Base-by-base conservation (phyloP, 345 rosid species). In the Lagerstroemia speciosa region DNA sequence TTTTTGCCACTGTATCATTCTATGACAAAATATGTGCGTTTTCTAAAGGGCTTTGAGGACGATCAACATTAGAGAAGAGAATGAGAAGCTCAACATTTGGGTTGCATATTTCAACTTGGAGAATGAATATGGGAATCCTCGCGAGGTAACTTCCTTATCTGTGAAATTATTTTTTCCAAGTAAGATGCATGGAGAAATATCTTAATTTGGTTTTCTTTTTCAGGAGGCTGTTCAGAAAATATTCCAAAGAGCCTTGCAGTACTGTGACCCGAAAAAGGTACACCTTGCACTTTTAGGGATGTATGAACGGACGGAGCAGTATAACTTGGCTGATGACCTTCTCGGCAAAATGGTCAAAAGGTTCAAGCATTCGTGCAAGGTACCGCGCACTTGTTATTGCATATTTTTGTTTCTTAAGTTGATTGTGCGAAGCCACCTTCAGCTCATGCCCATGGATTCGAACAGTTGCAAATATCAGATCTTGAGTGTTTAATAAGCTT, bases 351-450 rank as follows among this genome's bases (percentile, higher is more conserved):
- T 91, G 91, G 69, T 64, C 66, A 91, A 82, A 82, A 94, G 89
- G 87, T 94, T 91, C 83, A 91, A 88, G 84, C 85, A 83, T 72
- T 94, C 99, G 5, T 85, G 90, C 96, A 88, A 91, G 96, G 99
- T 94, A 78, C 60, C 27, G 40, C 66, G 1, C 36, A 8, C n/a
- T 31, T 43, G 14, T 26, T 45, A 30, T 45, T 36, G 29, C 36
- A 45, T 1, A 66, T 16, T 34, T 3, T 31, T 62, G 19, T 9
- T 27, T 62, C 37, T 16, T 22, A 30, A 62, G n/a, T 30, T 2
- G 65, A 62, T 11, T 31, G 46, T 16, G 14, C 14, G 46, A 16
- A 41, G 46, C 46, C 24, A 48, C 55, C 55, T 48, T 48, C 17
- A 22, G 24, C 26, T 48, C 24, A 19, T 22, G 15, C 64, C 10